phyloP scores from a whole-genome alignment of 129 eudicot genomes.

The Smallanthus sonchifolius region DNA sequence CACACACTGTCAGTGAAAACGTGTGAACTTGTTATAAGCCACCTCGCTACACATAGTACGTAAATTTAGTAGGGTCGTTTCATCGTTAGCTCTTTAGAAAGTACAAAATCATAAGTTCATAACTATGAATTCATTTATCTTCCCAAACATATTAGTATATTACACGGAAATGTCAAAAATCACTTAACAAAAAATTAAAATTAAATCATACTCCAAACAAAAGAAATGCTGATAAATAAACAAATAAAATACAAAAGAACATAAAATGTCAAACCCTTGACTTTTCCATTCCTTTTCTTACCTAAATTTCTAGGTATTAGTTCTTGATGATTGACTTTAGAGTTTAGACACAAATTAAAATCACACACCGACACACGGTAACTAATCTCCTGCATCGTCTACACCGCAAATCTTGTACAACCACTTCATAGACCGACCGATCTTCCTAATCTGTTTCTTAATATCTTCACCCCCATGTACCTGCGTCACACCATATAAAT shows the following conservation, averaged over 20 bases:
- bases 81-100: no score
- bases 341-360: constrained; percentile 3
- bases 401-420: background rate
- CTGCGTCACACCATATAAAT: constrained; percentile 36
- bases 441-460: constrained; percentile 66
- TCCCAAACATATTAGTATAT: constrained; percentile 11
- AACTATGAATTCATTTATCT: background rate
- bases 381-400: background rate
- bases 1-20: no score
- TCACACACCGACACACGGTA: constrained; percentile 15
- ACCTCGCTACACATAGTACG: no score
- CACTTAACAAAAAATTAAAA: background rate
- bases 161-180: background rate
- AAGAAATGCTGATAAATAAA: constrained; percentile 7
- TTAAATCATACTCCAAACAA: constrained; percentile 5
- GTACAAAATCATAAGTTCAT: no score
- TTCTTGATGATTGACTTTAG: background rate
- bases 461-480: constrained; percentile 96
- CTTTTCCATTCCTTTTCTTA: constrained; percentile 5
- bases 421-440: constrained; percentile 47
- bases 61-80: no score
- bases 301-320: constrained; percentile 19
- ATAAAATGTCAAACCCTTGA: background rate
- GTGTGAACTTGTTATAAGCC: no score
- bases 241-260: constrained; percentile 16